These are phyloP conservation scores for Kickxella alabastrina DNA, from an alignment of 192 early-diverging fungal species.

Conservation along the genomic window DNA sequence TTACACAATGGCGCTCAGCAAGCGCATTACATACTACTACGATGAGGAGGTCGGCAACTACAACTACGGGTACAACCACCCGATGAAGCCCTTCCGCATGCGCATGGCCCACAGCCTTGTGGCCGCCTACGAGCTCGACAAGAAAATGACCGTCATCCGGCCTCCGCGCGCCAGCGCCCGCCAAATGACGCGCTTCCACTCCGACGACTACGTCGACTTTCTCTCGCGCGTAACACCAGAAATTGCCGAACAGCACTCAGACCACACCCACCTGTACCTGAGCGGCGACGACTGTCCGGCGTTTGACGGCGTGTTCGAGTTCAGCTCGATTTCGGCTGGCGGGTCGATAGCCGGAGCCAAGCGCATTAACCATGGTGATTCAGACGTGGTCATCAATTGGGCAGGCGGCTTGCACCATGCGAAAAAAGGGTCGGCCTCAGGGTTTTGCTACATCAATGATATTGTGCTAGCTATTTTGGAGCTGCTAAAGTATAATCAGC, in stretches of 20 bases:
- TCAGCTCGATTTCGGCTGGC: constrained; percentile 86
- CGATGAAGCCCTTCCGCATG: constrained; percentile 98
- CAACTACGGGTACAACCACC: constrained; percentile 90
- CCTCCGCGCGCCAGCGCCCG: constrained; percentile 78
- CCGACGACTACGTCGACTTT: constrained; percentile 92
- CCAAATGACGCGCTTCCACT: constrained; percentile 93
- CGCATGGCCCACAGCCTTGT: constrained; percentile 95
- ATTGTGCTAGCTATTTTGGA: constrained; percentile 93
- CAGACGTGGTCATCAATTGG: constrained; percentile 98
- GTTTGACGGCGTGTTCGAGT: constrained; percentile 96
- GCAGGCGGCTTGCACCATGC: constrained; percentile 96
- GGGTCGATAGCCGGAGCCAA: constrained; percentile 93
- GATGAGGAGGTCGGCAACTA: constrained; percentile 70
- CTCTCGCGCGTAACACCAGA: constrained; percentile 76
- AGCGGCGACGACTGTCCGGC: constrained; percentile 95
- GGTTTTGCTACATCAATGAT: constrained; percentile 98
- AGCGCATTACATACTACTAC: constrained; percentile 51
- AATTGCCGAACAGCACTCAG: constrained; percentile 59
- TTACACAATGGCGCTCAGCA: constrained; percentile 36
- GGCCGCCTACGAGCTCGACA: constrained; percentile 88
- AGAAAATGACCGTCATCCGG: constrained; percentile 81
- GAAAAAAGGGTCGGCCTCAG: constrained; percentile 91
- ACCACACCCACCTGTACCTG: constrained; percentile 65
- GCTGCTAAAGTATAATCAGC: constrained; percentile 78
- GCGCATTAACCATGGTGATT: constrained; percentile 74